These are phyloP conservation scores for Oryza longistaminata DNA, from an alignment of 176 grass and related monocot species.

Conservation along the genomic window DNA sequence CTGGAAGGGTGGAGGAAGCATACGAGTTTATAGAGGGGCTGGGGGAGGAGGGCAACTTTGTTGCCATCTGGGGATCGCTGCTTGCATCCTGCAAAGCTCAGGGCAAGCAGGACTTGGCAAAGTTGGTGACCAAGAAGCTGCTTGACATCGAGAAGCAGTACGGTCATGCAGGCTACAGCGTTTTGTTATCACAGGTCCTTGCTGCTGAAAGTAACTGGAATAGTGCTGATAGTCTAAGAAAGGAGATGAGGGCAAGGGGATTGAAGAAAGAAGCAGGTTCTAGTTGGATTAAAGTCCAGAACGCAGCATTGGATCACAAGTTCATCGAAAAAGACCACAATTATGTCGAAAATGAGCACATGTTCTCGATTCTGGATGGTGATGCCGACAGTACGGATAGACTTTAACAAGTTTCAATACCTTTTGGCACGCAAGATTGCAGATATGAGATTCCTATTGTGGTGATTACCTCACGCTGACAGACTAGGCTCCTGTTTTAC, in stretches of 20 bases:
- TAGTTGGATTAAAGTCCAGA: constrained; percentile 69
- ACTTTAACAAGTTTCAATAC: constrained; percentile 17
- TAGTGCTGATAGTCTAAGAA: constrained; percentile 74
- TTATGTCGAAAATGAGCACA: constrained; percentile 35
- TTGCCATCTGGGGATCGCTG: constrained; percentile 83
- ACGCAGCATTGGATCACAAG: constrained; percentile 32
- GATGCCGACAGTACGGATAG: constrained; percentile 26
- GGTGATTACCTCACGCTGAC: constrained; percentile 6
- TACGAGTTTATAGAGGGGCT: constrained; percentile 69
- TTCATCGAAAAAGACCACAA: constrained; percentile 38
- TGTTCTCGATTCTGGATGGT: constrained; percentile 34
- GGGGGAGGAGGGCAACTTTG: constrained; percentile 63
- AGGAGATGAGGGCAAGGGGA: constrained; percentile 76
- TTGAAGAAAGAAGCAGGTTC: constrained; percentile 56
- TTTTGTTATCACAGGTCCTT: constrained; percentile 71
- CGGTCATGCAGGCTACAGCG: constrained; percentile 63
- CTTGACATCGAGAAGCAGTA: constrained; percentile 63
- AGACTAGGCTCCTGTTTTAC: no score
- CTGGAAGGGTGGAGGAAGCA: constrained; percentile 75
- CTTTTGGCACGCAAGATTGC: constrained; percentile 1
- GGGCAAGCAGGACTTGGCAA: constrained; percentile 58
- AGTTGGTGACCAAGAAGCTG: constrained; percentile 61
- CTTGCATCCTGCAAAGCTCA: constrained; percentile 75
- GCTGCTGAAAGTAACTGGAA: constrained; percentile 68
- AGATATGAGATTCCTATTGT: background rate